Percentiles rank a stretch among this genome's conserved stretches.
Conservation (phyloP, 371 early-diverging fungal species). For the Lichtheimia ornata region DNA sequence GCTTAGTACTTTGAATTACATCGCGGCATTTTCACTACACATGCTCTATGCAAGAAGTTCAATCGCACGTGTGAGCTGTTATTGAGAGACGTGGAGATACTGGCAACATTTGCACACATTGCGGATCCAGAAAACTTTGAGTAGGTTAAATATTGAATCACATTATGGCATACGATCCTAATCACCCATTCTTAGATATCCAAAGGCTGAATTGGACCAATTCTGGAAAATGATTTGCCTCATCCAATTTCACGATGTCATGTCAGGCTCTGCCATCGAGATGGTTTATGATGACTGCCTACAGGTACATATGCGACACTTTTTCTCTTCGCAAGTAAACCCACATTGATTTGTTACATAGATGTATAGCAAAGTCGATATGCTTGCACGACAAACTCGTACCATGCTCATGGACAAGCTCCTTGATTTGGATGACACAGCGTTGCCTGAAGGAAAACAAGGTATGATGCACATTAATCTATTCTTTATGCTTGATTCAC, state of each 20-base stretch:
- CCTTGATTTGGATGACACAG: constrained; percentile 16
- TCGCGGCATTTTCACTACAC: constrained; percentile 96
- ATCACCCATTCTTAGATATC: constrained; percentile 51
- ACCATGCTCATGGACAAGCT: constrained; percentile 32
- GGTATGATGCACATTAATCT: not conserved
- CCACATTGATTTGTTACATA: not conserved
- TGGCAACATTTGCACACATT: constrained; percentile 53
- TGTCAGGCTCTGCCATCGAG: constrained; percentile 88
- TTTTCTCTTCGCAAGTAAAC: not conserved
- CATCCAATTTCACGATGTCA: constrained; percentile 95
- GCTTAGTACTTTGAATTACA: constrained; percentile 84
- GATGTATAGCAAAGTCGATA: constrained; percentile 47
- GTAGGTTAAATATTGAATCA: not conserved
- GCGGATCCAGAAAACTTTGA: constrained; percentile 17
- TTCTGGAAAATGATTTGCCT: constrained; percentile 91
- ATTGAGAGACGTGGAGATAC: constrained; percentile 82
- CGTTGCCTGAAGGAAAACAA: constrained; percentile 19
- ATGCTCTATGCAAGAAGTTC: constrained; percentile 80
- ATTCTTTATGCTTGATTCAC: too few species aligned
- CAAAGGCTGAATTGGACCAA: constrained; percentile 69
- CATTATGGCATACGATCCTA: not conserved
- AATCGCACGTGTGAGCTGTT: constrained; percentile 88
- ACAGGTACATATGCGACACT: constrained; percentile 42
- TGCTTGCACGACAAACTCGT: constrained; percentile 39
- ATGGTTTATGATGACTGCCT: constrained; percentile 89